A percentile compares a stretch with the other conserved stretches of the same genome.
These are phyloP conservation scores for Platanthera zijinensis DNA, from an alignment of 106 monocot species.

Conservation along the genomic window DNA sequence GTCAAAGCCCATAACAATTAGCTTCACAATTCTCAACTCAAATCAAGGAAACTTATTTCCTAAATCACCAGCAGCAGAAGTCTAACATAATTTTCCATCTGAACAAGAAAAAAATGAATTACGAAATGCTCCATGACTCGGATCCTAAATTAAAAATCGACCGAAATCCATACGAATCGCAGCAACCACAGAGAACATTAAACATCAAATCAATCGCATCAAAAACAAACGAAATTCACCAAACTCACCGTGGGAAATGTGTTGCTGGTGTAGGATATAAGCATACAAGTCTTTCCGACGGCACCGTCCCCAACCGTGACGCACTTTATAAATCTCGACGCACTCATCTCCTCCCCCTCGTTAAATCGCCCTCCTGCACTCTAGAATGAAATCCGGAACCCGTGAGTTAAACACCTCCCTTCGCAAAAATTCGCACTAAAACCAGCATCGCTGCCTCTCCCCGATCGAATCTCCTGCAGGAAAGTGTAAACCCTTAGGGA, in stretches of 20 bases:
- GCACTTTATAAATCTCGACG: constrained; percentile 4
- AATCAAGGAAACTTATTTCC: background rate
- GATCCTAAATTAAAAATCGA: background rate
- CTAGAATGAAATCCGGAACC: background rate
- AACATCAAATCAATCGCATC: background rate
- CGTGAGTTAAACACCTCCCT: background rate
- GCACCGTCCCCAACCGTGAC: constrained; percentile 9
- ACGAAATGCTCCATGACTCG: background rate
- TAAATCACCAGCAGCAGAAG: background rate
- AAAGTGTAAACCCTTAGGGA: background rate
- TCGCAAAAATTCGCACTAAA: background rate
- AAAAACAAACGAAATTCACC: background rate
- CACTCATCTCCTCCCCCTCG: constrained; percentile 5
- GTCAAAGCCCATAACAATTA: background rate
- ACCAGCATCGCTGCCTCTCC: background rate
- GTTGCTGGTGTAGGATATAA: constrained; percentile 12
- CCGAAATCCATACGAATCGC: background rate
- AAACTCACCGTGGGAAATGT: constrained; percentile 9
- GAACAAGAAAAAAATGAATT: background rate
- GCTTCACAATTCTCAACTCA: background rate
- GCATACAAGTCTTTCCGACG: constrained; percentile 8
- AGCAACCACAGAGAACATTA: background rate
- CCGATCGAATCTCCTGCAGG: background rate
- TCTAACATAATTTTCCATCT: background rate
- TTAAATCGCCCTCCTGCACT: background rate